Percentiles rank a stretch among this genome's conserved stretches.
Evolutionary conservation across 768 basidiomycete genomes (phyloP).

Genomic region (Floccularia luteovirens): DNA sequence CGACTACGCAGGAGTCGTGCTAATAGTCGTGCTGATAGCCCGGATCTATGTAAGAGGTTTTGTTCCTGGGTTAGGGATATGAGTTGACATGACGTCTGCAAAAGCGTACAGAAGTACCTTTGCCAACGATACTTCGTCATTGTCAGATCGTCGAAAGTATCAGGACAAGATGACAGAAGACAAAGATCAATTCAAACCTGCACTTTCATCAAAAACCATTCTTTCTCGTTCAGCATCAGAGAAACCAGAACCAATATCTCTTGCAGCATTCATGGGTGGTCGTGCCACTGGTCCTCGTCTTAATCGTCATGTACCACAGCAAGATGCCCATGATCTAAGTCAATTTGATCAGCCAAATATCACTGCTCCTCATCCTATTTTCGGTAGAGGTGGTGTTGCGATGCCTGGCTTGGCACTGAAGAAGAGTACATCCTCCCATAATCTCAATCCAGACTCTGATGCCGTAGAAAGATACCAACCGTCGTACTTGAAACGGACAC

Average conservation of each 20-base stretch:
- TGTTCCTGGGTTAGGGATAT: too few species aligned
- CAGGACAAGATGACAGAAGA: too few species aligned
- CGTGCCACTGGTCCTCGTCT: constrained; percentile 68
- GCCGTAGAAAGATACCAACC: constrained; percentile 2
- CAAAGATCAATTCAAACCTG: neutral
- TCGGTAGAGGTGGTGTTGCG: constrained; percentile 67
- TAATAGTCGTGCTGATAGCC: constrained; percentile 25
- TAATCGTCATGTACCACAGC: constrained; percentile 66
- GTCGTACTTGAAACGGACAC: constrained; percentile 18
- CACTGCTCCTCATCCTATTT: constrained; percentile 64
- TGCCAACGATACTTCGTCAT: too few species aligned
- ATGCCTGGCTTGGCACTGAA: constrained; percentile 60
- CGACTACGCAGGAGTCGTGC: constrained; percentile 42
- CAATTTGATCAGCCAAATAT: constrained; percentile 57
- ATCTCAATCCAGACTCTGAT: neutral
- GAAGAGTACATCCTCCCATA: constrained; percentile 4
- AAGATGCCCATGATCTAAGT: constrained; percentile 54
- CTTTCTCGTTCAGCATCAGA: neutral
- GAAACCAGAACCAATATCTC: constrained; percentile 39
- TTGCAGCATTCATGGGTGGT: constrained; percentile 80
- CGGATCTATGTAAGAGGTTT: constrained; percentile 38
- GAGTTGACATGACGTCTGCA: too few species aligned
- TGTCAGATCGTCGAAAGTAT: too few species aligned
- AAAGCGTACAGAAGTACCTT: too few species aligned
- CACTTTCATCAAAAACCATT: neutral